Percentiles rank a stretch among this genome's conserved stretches.
These are phyloP conservation scores for Solanum chacoense DNA, from an alignment of 305 asterid species.

Conservation along the genomic window DNA sequence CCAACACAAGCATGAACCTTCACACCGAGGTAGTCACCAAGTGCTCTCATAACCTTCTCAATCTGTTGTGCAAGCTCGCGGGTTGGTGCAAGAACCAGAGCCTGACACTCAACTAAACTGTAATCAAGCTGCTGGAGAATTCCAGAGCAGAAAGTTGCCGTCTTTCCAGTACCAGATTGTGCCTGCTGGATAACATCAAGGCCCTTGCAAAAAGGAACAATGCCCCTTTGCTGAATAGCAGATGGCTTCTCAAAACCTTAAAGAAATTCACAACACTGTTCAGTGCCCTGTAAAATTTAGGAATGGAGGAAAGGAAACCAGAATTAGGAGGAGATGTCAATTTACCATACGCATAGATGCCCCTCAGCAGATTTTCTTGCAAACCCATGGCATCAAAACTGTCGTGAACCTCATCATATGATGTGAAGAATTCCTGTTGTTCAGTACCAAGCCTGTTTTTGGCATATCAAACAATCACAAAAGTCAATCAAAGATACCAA, in stretches of 20 bases:
- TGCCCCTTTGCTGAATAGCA: slow-evolving; percentile 89
- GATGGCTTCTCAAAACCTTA: slow-evolving; percentile 95
- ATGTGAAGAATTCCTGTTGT: slow-evolving; percentile 66
- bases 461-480: not conserved
- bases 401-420: slow-evolving; percentile 74
- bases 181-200: slow-evolving; percentile 89
- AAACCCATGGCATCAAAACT: slow-evolving; percentile 82
- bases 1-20: slow-evolving; percentile 91
- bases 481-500: not conserved
- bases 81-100: slow-evolving; percentile 87
- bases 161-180: slow-evolving; percentile 86
- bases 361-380: slow-evolving; percentile 84
- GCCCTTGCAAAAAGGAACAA: slow-evolving; percentile 84
- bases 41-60: slow-evolving; percentile 84
- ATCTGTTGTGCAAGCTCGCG: slow-evolving; percentile 89
- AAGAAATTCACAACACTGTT: not conserved
- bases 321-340: not conserved
- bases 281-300: not conserved
- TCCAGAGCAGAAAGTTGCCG: slow-evolving; percentile 90
- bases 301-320: not conserved
- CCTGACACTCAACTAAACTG: slow-evolving; percentile 60
- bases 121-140: slow-evolving; percentile 76
- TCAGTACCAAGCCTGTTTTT: slow-evolving; percentile 51
- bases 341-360: slow-evolving; percentile 84
- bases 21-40: slow-evolving; percentile 80